Evolutionary conservation across 805 yeast genomes (phyloP).

Genomic region (Zygosaccharomyces bailii): DNA sequence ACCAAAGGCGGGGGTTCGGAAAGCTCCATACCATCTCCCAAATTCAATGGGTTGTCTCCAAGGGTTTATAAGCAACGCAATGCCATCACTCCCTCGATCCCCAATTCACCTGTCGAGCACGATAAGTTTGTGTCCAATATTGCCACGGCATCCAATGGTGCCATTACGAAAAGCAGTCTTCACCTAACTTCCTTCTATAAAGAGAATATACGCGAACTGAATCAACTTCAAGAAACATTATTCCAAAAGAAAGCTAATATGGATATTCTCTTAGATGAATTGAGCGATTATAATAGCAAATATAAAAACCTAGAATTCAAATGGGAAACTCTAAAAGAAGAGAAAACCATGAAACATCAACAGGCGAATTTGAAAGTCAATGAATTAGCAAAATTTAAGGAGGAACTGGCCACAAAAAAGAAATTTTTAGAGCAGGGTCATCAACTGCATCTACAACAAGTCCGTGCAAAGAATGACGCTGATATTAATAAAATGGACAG

Average conservation of each 20-base stretch:
- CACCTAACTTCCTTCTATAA: conserved; percentile 33
- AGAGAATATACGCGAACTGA: conserved; percentile 32
- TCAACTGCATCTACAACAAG: conserved; percentile 35
- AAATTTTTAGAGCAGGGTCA: conserved; percentile 31
- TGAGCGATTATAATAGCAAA: conserved; percentile 20
- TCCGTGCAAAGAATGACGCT: conserved; percentile 38
- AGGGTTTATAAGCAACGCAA: conserved; percentile 16
- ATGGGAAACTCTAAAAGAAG: conserved; percentile 31
- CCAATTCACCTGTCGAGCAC: conserved; percentile 7
- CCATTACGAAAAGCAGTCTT: conserved; percentile 6
- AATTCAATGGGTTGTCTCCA: conserved; percentile 17
- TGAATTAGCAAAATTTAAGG: conserved; percentile 33
- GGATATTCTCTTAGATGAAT: conserved; percentile 27
- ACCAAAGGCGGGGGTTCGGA: conserved; percentile 8
- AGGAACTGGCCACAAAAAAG: conserved; percentile 28
- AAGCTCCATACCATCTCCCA: conserved; percentile 27
- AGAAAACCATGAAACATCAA: conserved; percentile 25
- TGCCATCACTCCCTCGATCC: conserved; percentile 8
- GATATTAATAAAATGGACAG: conserved; percentile 37
- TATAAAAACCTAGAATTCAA: conserved; percentile 25
- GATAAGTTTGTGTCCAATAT: not conserved
- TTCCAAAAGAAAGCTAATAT: conserved; percentile 26
- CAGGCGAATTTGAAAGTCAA: conserved; percentile 33
- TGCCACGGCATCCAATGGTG: conserved; percentile 1
- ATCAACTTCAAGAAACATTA: conserved; percentile 28